Evolutionary conservation across 805 yeast species (phyloP), one percentile per base, ranked within the genome.

Genomic region (Teunomyces pallodes): DNA sequence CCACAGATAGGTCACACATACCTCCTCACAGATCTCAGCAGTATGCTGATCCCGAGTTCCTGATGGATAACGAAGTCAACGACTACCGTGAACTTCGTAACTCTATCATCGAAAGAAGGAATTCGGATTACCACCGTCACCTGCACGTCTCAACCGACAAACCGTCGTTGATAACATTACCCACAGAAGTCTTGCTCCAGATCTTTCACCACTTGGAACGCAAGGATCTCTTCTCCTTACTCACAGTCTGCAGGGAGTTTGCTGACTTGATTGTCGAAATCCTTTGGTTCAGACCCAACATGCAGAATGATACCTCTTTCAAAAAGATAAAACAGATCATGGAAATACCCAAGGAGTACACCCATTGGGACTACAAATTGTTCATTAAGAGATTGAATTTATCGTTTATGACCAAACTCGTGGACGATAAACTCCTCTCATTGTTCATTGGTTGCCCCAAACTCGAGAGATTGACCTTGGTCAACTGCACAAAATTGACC

Each of bases 251-350:
- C 66, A 83, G 81, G 57, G 79, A 83, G 51, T 90, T 96, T 86
- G 87, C 90, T 9, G 80, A 82, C 54, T 72, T 87, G 36, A 82
- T 87, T 10, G 82, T 90, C 9, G 96, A 88, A 58, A 75, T 85
- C 36, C 70, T 91, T 28, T 91, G 97, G 95, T 87, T 88, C 61
- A 79, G 98, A 50, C 97, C 97, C 3, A 80, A 80, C 38, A 75
- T 88, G 65, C 80, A 77, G 52, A 73, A 75, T 50, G 75, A 73
- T 41, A 50, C 62, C 2, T 73, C 83, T 2, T 78, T 82, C 54
- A 66, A 66, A 39, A 79, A 79, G 51, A 77, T 90, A 43, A 70
- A 78, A 42, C 68, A 72, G 39, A 81, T 89, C 38, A 77, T 86
- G 77, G 59, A 56, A 45, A 70, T 70, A 39, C 80, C 82, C 14